Evolutionary conservation across 768 basidiomycete species (phyloP).

Genomic region (Lactarius sp.): DNA sequence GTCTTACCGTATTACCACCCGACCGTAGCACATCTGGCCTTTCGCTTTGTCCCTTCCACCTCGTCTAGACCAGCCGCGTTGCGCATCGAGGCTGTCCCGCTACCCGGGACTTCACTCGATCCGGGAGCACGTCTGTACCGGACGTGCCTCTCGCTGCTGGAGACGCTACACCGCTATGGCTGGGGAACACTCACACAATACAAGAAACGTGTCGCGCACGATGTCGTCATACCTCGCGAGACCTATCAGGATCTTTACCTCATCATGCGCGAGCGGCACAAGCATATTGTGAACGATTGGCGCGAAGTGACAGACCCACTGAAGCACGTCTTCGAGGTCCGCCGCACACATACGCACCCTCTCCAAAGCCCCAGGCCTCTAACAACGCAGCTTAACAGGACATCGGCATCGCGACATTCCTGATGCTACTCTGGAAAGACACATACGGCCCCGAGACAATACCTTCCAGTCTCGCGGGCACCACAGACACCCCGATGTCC

Average conservation of each 20-base stretch:
- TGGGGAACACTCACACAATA: slow-evolving; percentile 80
- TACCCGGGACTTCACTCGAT: slow-evolving; percentile 44
- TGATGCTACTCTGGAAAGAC: slow-evolving; percentile 87
- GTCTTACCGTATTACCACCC: slow-evolving; percentile 90
- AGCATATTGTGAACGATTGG: slow-evolving; percentile 70
- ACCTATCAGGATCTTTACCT: slow-evolving; percentile 89
- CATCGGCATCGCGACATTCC: slow-evolving; percentile 89
- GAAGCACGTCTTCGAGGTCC: slow-evolving; percentile 87
- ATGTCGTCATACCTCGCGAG: slow-evolving; percentile 70
- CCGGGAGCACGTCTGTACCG: slow-evolving; percentile 66
- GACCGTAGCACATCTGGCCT: slow-evolving; percentile 70
- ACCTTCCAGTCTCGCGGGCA: background rate
- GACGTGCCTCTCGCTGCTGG: slow-evolving; percentile 75
- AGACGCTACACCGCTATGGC: slow-evolving; percentile 83
- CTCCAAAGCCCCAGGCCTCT: background rate
- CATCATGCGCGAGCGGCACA: slow-evolving; percentile 78
- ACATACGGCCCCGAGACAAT: slow-evolving; percentile 40
- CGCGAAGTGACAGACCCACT: slow-evolving; percentile 77
- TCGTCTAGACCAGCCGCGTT: slow-evolving; percentile 32
- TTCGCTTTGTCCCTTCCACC: slow-evolving; percentile 53
- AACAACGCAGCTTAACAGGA: slow-evolving; percentile 47
- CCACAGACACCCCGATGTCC: background rate
- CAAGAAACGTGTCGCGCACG: slow-evolving; percentile 82
- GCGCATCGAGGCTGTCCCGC: slow-evolving; percentile 55
- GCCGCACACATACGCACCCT: slow-evolving; percentile 10